These are phyloP conservation scores for Marasmius oreades DNA, from an alignment of 1,284 basidiomycete genomes.

Conservation along the genomic window DNA sequence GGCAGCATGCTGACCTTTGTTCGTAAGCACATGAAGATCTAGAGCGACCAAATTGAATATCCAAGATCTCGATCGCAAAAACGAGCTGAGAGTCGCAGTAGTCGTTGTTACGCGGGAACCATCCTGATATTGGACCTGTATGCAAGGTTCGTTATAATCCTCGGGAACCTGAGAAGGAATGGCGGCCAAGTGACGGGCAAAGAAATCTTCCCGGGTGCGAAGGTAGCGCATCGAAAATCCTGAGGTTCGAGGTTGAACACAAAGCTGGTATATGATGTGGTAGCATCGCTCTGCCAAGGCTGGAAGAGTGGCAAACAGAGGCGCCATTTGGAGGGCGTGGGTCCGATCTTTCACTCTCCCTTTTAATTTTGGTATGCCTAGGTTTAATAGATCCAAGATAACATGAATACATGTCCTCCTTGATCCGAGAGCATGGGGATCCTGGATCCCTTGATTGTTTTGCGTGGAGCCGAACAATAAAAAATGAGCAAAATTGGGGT, in stretches of 20 bases:
- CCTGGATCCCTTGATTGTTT: conserved; percentile 60
- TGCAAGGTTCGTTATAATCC: conserved; percentile 46
- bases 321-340: conserved; percentile 31
- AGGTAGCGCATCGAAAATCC: conserved; percentile 85
- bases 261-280: conserved; percentile 82
- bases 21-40: conserved; percentile 85
- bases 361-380: conserved; percentile 58
- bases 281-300: conserved; percentile 86
- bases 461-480: conserved; percentile 72
- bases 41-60: conserved; percentile 86
- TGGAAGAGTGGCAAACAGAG: conserved; percentile 70
- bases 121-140: conserved; percentile 72
- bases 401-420: conserved; percentile 77
- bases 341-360: conserved; percentile 43
- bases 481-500: conserved; percentile 89
- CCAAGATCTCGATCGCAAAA: conserved; percentile 81
- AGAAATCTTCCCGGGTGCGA: conserved; percentile 87
- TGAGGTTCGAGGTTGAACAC: conserved; percentile 81
- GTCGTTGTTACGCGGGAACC: conserved; percentile 74
- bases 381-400: conserved; percentile 74
- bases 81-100: conserved; percentile 70
- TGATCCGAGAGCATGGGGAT: conserved; percentile 71
- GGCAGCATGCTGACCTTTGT: conserved; percentile 69
- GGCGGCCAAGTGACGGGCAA: conserved; percentile 76
- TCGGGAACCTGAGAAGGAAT: conserved; percentile 64